Evolutionary conservation across 1,284 basidiomycete genomes (phyloP), one percentile per base, ranked within the genome.

Genomic region (Puccinia polysora): DNA sequence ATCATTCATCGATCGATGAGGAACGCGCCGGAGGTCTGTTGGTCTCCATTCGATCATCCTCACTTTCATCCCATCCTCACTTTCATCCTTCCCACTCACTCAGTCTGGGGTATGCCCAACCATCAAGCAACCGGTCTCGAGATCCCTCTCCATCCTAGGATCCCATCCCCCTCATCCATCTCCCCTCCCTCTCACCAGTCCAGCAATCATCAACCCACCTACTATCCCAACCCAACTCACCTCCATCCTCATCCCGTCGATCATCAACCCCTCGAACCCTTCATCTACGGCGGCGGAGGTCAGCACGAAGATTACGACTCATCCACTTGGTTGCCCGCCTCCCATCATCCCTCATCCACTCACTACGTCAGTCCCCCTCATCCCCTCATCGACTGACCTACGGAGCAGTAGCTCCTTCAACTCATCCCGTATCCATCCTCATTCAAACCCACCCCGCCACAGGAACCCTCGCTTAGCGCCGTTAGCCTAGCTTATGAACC

Each of bases 291-390:
- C 38, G 65, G 65, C 40, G 53, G 52, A 5, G 65, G 65, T 5
- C 20, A 56, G 40, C 65, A 68, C 45, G 65, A 68, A n/a, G 52
- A 56, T n/a, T 50, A 68, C 34, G 47, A 56, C 38, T 40, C 52
- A 30, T 47, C 65, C 1, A 8, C 28, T 47, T 68, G 65, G 65
- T 52, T 58, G 34, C 65, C 65, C 3, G 38, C 55, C n/a, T 68
- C 65, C 15, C 53, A 47, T 58, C 55, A 40, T 47, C 53, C 52
- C 20, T 56, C 53, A 32, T 36, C 40, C 36, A 59, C 30, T 23
- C 45, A 58, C 23, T 58, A 40, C 36, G 52, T 67, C 36, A 56
- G 28, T 43, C 50, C n/a, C 12, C 15, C 38, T 36, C 25, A 28
- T 23, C 18, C 4, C 5, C 52, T 28, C 25, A 28, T n/a, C n/a